Evolutionary conservation across 768 basidiomycete genomes (phyloP), one percentile per base, ranked within the genome.

Genomic region (Mrakia gelida): DNA sequence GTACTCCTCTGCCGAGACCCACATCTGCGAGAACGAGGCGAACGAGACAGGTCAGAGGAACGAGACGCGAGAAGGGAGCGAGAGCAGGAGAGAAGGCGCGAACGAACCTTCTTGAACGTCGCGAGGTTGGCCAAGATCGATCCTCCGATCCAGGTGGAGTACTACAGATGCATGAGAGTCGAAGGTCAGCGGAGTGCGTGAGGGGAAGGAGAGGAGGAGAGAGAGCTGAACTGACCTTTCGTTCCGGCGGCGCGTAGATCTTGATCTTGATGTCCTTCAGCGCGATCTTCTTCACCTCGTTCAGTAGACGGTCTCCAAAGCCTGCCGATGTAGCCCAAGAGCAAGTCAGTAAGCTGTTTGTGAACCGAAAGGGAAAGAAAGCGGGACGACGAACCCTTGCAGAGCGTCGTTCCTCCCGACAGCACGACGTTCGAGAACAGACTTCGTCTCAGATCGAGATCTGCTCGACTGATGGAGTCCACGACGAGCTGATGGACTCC

Each of bases 1-100:
- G 84, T 98, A 98, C 85, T 98, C 97, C 85, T 99, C 96, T 56
- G 95, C 95, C 67, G 94, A 95, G 72, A 99, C 94, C 96, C 97
- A 99, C 96, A 99, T 98, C 94, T 97, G 77, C 67, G 75, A 75
- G 26, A 45, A 7, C 9, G 52, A 8, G 28, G 26, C 6, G 59
- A 59, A 62, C 28, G 7, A 38, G 59, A 34, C 38, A n/a, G n/a
- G 65, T 15, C 15, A 68, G n/a, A 65, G 52, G 32, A 30, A 71
- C 45, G 45, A 13, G 23, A 73, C 6, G 45, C 56, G 49, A n/a
- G 16, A 45, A 3, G 21, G n/a, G 45, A 8, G 32, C 62, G 26
- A 75, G 68, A 30, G 56, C n/a, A n/a, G n/a, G n/a, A n/a, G n/a
- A n/a, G n/a, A n/a, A 28, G 10, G 10, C 11, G 52, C 52, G n/a